These are phyloP conservation scores for Russula sp. DNA, from an alignment of 768 basidiomycete species.

Conservation along the genomic window DNA sequence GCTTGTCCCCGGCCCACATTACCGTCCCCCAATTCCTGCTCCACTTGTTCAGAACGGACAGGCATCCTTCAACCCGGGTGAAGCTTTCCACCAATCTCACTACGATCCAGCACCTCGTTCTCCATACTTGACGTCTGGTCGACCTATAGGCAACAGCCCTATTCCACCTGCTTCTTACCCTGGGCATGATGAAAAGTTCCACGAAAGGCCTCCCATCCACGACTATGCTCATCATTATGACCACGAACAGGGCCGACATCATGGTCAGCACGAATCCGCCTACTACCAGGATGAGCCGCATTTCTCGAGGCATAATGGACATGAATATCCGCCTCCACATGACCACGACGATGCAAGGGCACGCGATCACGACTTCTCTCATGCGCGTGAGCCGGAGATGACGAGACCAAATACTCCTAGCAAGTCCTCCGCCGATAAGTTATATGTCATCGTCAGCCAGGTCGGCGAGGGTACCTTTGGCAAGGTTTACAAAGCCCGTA, in stretches of 20 bases:
- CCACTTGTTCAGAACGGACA: conserved; percentile 26
- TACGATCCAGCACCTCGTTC: conserved; percentile 24
- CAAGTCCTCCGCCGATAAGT: conserved; percentile 42
- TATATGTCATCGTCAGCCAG: conserved; percentile 86
- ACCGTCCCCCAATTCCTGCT: conserved; percentile 24
- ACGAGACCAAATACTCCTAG: conserved; percentile 28
- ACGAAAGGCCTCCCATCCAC: conserved; percentile 14
- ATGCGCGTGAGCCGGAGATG: conserved; percentile 15
- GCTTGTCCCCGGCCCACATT: conserved; percentile 23
- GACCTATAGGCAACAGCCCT: conserved; percentile 22
- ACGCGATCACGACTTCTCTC: conserved; percentile 19
- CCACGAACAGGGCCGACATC: conserved; percentile 24
- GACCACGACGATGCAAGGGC: conserved; percentile 16
- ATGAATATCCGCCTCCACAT: conserved; percentile 22
- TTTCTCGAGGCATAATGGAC: conserved; percentile 25
- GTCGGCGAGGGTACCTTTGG: conserved; percentile 99
- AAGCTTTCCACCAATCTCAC: conserved; percentile 23
- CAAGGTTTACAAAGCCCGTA: conserved; percentile 94
- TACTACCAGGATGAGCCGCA: conserved; percentile 23
- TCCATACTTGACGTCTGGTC: conserved; percentile 16
- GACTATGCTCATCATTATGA: conserved; percentile 22
- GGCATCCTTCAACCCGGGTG: conserved; percentile 11
- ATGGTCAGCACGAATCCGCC: conserved; percentile 11
- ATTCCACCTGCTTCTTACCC: conserved; percentile 15
- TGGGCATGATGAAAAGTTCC: conserved; percentile 12